Conservation (phyloP, 768 basidiomycete species). For the Termitomyces bulborhizus region DNA sequence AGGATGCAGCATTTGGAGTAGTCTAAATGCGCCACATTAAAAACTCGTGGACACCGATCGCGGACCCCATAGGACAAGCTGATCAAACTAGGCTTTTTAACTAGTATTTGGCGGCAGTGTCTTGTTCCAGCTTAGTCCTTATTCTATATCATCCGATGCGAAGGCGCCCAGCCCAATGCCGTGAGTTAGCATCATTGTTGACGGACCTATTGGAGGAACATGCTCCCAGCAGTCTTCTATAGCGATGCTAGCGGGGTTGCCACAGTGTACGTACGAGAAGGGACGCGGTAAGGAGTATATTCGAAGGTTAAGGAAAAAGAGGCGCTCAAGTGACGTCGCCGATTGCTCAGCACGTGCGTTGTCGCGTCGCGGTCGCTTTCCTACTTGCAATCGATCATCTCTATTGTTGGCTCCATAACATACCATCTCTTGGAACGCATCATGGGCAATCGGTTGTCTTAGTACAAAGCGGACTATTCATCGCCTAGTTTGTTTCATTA, state of each 20-base stretch:
- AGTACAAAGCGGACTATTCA: neutral
- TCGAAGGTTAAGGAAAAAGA: too few relatives aligned
- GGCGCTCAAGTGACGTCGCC: neutral
- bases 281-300: too few relatives aligned
- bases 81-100: neutral
- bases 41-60: neutral
- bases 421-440: too few relatives aligned
- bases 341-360: neutral
- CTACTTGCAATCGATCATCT: too few relatives aligned
- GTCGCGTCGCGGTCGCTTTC: too few relatives aligned
- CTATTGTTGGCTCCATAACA: too few relatives aligned
- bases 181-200: neutral
- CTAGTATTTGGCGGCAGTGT: neutral
- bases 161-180: neutral
- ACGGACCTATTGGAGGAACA: neutral
- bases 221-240: neutral
- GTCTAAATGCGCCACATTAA: neutral
- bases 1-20: neutral
- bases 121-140: too few relatives aligned
- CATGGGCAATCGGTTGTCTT: neutral
- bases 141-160: too few relatives aligned
- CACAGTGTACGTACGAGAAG: neutral
- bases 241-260: too few relatives aligned
- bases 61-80: neutral
- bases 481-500: neutral